phyloP scores from a whole-genome alignment of 352 stramenopile genomes.

The Aphanomyces invadans region DNA sequence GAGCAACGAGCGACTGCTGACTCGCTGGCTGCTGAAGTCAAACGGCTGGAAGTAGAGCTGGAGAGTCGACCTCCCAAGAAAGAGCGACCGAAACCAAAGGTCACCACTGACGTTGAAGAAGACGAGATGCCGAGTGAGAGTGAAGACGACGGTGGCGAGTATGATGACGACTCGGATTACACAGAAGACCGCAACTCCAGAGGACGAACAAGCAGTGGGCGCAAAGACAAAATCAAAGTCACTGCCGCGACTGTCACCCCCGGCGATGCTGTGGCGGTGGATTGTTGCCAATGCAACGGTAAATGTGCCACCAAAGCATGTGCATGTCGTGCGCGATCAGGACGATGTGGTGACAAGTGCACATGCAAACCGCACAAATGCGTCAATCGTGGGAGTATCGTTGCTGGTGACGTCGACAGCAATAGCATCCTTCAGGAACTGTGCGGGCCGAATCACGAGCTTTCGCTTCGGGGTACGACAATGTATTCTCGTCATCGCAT shows the following conservation, averaged over 20 bases:
- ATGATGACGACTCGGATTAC: slow-evolving; percentile 55
- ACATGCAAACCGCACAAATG: slow-evolving; percentile 52
- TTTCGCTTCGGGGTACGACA: background rate
- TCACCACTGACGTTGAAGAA: slow-evolving; percentile 38
- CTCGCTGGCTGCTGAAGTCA: slow-evolving; percentile 21
- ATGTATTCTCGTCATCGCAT: background rate
- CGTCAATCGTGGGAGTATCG: slow-evolving; percentile 34
- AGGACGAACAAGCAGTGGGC: slow-evolving; percentile 7
- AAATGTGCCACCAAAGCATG: slow-evolving; percentile 71
- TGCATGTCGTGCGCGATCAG: slow-evolving; percentile 43
- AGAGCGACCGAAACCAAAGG: slow-evolving; percentile 28
- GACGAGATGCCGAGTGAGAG: slow-evolving; percentile 48
- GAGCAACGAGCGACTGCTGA: slow-evolving; percentile 24
- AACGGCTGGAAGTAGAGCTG: slow-evolving; percentile 25
- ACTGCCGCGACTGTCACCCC: slow-evolving; percentile 28
- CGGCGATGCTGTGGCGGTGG: background rate
- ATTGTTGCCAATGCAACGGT: slow-evolving; percentile 57
- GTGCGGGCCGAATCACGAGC: background rate
- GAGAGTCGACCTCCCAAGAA: slow-evolving; percentile 15
- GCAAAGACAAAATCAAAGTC: slow-evolving; percentile 15
- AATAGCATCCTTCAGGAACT: background rate
- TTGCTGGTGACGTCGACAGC: slow-evolving; percentile 6
- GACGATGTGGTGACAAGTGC: slow-evolving; percentile 39
- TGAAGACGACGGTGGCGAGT: slow-evolving; percentile 47
- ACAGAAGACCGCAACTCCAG: slow-evolving; percentile 35